Evolutionary conservation across 352 stramenopile species (phyloP), one percentile per base, ranked within the genome.

Genomic region (Pythium biforme): DNA sequence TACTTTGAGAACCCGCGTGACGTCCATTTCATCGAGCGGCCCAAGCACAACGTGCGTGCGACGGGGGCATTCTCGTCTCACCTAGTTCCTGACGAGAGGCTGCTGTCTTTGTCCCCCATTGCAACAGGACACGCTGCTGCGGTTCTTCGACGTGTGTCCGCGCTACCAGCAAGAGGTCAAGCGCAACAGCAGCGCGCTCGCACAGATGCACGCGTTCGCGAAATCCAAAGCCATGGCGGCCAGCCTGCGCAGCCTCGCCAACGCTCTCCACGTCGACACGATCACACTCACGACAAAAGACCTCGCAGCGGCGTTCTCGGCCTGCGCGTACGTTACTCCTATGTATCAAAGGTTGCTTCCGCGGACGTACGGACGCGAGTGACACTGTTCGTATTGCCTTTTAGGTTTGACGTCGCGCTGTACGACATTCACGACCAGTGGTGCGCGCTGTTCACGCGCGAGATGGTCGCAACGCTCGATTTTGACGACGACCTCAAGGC

Each of bases 121-220:
- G n/a, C 25, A 26, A 15, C 41, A 88, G 78, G 80, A 90, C 45
- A 69, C 53, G 6, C 48, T 86, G 8, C 50, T 90, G 39, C 81
- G 83, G 15, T 93, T 90, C 72, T 91, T 80, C 62, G 81, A 91
- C 55, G 66, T 73, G 26, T 93, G 83, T 49, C 68, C 73, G 19
- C 76, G 68, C 23, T 93, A 93, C 59, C 59, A 77, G 45, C 54
- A 29, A 0, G 51, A 83, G n/a, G 79, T 93, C 17, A 85, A 81
- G 43, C 54, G 75, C 37, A 90, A 90, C 64, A 54, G 58, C 8
- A 85, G 63, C 23, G 74, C 76, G 5, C 66, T 77, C 25, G 59
- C 51, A 3, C 64, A 93, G 66, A 59, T 64, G 40, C 69, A 53
- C 20, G 70, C 61, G n/a, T 90, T 82, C 40, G 62, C 72, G 5